Conservation (phyloP, 2,329 filamentous ascomycete species). For the Calonectria hongkongensis region DNA sequence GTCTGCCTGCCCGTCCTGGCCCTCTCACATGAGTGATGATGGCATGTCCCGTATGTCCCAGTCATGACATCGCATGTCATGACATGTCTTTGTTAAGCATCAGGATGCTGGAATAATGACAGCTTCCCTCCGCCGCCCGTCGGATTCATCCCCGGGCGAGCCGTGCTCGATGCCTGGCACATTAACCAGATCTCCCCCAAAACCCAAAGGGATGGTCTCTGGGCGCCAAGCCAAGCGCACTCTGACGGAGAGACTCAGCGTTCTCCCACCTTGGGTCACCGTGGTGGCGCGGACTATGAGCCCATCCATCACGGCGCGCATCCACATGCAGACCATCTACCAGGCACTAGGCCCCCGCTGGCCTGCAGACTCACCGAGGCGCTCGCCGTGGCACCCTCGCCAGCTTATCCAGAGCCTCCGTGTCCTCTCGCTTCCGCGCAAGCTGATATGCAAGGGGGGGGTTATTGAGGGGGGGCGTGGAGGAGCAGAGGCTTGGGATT, state of each 20-base stretch:
- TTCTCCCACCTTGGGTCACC: slow-evolving; percentile 44
- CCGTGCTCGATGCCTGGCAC: slow-evolving; percentile 34
- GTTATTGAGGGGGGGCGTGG: slow-evolving; percentile 36
- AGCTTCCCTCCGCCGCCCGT: slow-evolving; percentile 45
- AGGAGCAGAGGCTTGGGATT: slow-evolving; percentile 33
- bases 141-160: slow-evolving; percentile 42
- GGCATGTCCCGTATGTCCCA: slow-evolving; percentile 42
- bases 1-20: slow-evolving; percentile 37
- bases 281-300: slow-evolving; percentile 50
- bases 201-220: neutral
- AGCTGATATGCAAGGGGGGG: slow-evolving; percentile 41
- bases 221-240: slow-evolving; percentile 46
- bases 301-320: slow-evolving; percentile 44
- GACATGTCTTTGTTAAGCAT: slow-evolving; percentile 43
- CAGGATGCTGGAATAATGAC: slow-evolving; percentile 43
- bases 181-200: slow-evolving; percentile 15
- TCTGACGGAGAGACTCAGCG: slow-evolving; percentile 42
- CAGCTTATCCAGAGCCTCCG: slow-evolving; percentile 32
- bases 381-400: slow-evolving; percentile 42
- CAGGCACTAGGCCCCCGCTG: slow-evolving; percentile 41
- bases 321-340: slow-evolving; percentile 43
- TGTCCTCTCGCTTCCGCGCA: slow-evolving; percentile 46
- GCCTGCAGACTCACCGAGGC: slow-evolving; percentile 52
- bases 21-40: slow-evolving; percentile 33
- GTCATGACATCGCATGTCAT: slow-evolving; percentile 46